These are phyloP conservation scores for Arthroderma sp. DNA, from an alignment of 2,329 filamentous ascomycete genomes.

Conservation along the genomic window DNA sequence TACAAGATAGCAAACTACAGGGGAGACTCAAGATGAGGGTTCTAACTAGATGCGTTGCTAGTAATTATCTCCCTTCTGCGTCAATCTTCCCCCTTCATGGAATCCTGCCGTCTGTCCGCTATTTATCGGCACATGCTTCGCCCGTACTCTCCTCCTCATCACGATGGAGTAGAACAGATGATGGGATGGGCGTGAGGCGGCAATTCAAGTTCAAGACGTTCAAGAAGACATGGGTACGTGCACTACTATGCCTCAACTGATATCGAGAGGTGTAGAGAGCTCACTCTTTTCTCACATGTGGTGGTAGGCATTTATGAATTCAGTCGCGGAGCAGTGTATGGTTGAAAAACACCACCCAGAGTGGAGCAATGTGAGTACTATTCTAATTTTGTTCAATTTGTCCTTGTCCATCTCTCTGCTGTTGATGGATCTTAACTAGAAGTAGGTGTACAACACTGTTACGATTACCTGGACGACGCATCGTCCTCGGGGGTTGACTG, in stretches of 20 bases:
- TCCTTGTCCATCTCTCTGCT: neutral
- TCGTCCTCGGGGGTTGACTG: slow-evolving; percentile 24
- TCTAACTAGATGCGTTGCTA: too few species aligned
- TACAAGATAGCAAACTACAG: too few species aligned
- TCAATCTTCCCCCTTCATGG: too few species aligned
- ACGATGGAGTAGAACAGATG: slow-evolving; percentile 1
- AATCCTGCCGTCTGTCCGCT: too few species aligned
- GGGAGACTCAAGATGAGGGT: too few species aligned
- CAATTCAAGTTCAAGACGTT: slow-evolving; percentile 7
- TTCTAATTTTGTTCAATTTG: neutral
- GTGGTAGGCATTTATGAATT: slow-evolving; percentile 6
- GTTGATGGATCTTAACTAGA: neutral
- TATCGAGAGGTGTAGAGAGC: neutral
- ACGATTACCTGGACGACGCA: slow-evolving; percentile 25
- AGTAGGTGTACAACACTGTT: slow-evolving; percentile 7
- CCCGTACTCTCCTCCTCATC: too few species aligned
- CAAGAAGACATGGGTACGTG: slow-evolving; percentile 5
- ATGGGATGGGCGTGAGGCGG: slow-evolving; percentile 1
- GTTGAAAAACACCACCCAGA: slow-evolving; percentile 8
- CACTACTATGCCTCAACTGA: neutral
- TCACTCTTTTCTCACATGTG: neutral
- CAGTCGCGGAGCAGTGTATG: slow-evolving; percentile 5
- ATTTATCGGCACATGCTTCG: too few species aligned
- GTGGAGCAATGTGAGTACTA: slow-evolving; percentile 7
- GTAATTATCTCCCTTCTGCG: too few species aligned